These are phyloP conservation scores for Daldinia grandis DNA, from an alignment of 495 filamentous ascomycete genomes.

Conservation along the genomic window DNA sequence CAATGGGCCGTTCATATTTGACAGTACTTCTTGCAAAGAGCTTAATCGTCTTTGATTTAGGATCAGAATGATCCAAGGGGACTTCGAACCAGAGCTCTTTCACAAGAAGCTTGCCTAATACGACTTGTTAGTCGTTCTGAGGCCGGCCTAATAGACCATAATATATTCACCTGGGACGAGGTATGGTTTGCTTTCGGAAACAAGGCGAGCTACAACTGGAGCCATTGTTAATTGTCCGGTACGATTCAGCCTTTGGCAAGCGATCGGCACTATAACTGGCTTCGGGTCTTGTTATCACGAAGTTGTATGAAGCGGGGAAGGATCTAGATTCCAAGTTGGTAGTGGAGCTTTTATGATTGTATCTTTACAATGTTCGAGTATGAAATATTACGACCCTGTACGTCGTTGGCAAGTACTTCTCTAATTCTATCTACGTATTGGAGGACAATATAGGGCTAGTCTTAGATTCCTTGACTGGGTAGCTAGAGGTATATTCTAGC, in stretches of 20 bases:
- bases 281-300: not conserved
- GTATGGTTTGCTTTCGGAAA: constrained; percentile 45
- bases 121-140: constrained; percentile 11
- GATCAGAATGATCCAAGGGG: constrained; percentile 76
- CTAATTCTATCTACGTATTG: not conserved
- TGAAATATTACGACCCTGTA: not conserved
- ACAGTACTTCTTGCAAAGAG: constrained; percentile 79
- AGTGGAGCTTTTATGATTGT: constrained; percentile 15
- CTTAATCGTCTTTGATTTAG: constrained; percentile 65
- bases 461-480: not conserved
- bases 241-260: not conserved
- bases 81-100: constrained; percentile 88
- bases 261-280: not conserved
- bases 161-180: constrained; percentile 46
- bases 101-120: constrained; percentile 74
- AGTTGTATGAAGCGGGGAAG: constrained; percentile 32
- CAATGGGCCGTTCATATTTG: constrained; percentile 69
- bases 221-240: constrained; percentile 31
- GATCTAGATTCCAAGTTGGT: not conserved
- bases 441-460: not conserved
- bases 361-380: not conserved
- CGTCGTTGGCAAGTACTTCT: not conserved
- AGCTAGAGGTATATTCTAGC: not conserved
- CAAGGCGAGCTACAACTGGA: constrained; percentile 38
- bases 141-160: not conserved